Evolutionary conservation across 1,284 basidiomycete species (phyloP).

Genomic region (Ganoderma lucidum): DNA sequence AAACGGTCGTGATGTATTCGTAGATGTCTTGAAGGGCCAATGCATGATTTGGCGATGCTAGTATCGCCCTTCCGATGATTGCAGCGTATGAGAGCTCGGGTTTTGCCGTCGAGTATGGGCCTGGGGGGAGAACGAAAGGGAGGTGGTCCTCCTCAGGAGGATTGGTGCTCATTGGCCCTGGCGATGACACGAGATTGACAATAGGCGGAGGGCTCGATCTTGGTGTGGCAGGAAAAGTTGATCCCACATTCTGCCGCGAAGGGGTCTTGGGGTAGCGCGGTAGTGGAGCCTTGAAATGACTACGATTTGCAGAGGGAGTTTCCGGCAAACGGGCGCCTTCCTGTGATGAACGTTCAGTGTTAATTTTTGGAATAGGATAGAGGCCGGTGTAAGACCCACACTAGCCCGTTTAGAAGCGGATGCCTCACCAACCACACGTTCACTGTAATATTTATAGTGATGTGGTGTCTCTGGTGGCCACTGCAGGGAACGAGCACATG

Average conservation of each 20-base stretch:
- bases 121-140: conserved; percentile 80
- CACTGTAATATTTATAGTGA: conserved; percentile 43
- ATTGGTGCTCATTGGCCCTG: conserved; percentile 70
- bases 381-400: conserved; percentile 22
- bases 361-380: background rate
- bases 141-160: conserved; percentile 68
- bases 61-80: conserved; percentile 93
- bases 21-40: conserved; percentile 97
- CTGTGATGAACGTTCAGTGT: conserved; percentile 15
- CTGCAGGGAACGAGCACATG: background rate
- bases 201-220: conserved; percentile 54
- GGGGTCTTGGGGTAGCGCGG: conserved; percentile 33
- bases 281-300: conserved; percentile 31
- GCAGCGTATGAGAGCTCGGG: conserved; percentile 93
- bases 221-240: conserved; percentile 60
- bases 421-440: conserved; percentile 41
- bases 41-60: conserved; percentile 84
- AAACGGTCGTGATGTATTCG: conserved; percentile 93
- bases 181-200: conserved; percentile 81
- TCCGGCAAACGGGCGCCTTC: conserved; percentile 24
- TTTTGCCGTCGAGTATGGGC: conserved; percentile 82
- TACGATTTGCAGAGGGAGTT: conserved; percentile 32
- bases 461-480: conserved; percentile 41
- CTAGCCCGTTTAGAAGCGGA: conserved; percentile 32
- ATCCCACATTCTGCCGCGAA: conserved; percentile 41